These are phyloP conservation scores for Pueraria montana DNA, from an alignment of 306 rosid species.

Conservation along the genomic window DNA sequence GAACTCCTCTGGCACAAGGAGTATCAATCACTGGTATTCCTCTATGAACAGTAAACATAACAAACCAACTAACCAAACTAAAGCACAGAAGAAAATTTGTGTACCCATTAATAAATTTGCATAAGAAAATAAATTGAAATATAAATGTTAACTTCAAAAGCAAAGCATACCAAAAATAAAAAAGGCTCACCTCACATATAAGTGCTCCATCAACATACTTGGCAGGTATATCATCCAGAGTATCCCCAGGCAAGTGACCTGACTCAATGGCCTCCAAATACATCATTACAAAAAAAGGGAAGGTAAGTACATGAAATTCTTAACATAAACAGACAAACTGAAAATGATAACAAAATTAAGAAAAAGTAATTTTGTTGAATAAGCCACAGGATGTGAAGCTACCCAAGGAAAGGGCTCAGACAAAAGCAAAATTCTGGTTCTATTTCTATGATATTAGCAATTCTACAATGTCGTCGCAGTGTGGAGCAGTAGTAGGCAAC, in stretches of 20 bases:
- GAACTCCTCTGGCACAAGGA: too few relatives aligned
- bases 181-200: conserved; percentile 84
- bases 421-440: conserved; percentile 29
- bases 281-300: conserved; percentile 38
- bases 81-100: conserved; percentile 14
- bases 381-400: conserved; percentile 37
- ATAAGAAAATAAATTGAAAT: conserved; percentile 31
- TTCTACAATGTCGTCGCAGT: neutral
- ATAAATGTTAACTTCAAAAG: conserved; percentile 31
- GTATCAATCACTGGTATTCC: conserved; percentile 20
- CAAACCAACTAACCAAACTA: conserved; percentile 23
- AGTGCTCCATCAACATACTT: conserved; percentile 88
- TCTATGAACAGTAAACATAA: conserved; percentile 10
- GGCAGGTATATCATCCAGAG: conserved; percentile 93
- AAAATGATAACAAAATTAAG: conserved; percentile 5
- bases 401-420: conserved; percentile 32
- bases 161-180: conserved; percentile 42
- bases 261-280: conserved; percentile 92
- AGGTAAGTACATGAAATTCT: conserved; percentile 34
- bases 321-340: conserved; percentile 22
- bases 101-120: neutral
- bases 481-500: neutral
- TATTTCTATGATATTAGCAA: neutral
- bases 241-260: conserved; percentile 95
- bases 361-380: conserved; percentile 27